A percentile compares a stretch with the other conserved stretches of the same genome.
Evolutionary conservation across 2,329 filamentous ascomycete species (phyloP).

Genomic region (Colletotrichum musae): DNA sequence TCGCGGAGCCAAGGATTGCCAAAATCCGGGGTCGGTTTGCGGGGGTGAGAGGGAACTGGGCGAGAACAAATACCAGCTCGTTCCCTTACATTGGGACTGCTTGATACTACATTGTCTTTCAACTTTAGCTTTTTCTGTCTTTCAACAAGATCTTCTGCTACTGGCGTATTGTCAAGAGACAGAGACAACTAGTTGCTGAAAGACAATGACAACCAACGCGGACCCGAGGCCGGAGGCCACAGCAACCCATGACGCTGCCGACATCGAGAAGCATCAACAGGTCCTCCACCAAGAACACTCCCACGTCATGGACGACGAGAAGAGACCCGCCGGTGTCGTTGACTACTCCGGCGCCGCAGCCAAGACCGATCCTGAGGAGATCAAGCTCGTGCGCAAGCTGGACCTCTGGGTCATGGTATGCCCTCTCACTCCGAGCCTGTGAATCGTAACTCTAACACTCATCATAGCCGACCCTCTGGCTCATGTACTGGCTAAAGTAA

Average conservation of each 20-base stretch:
- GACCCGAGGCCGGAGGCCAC: neutral
- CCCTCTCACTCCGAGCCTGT: neutral
- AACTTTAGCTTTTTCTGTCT: neutral
- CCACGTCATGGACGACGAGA: slow-evolving; percentile 30
- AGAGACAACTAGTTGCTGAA: neutral
- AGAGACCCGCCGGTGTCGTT: slow-evolving; percentile 11
- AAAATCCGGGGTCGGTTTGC: slow-evolving; percentile 35
- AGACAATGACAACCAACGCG: slow-evolving; percentile 13
- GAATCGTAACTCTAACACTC: neutral
- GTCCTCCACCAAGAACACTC: slow-evolving; percentile 31
- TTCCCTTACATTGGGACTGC: neutral
- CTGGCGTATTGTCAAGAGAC: neutral
- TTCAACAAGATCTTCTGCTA: neutral
- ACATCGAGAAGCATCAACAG: slow-evolving; percentile 36
- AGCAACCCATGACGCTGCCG: neutral
- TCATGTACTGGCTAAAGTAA: slow-evolving; percentile 49
- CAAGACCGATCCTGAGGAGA: slow-evolving; percentile 57
- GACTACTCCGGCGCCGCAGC: slow-evolving; percentile 57
- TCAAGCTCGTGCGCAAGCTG: slow-evolving; percentile 55
- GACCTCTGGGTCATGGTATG: slow-evolving; percentile 55
- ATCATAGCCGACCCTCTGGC: slow-evolving; percentile 53
- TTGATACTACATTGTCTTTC: neutral
- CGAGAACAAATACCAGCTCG: slow-evolving; percentile 17
- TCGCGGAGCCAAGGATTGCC: slow-evolving; percentile 28
- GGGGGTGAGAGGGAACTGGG: slow-evolving; percentile 6